phyloP scores from a whole-genome alignment of 257 asterid species.

The Penstemon eatonii region DNA sequence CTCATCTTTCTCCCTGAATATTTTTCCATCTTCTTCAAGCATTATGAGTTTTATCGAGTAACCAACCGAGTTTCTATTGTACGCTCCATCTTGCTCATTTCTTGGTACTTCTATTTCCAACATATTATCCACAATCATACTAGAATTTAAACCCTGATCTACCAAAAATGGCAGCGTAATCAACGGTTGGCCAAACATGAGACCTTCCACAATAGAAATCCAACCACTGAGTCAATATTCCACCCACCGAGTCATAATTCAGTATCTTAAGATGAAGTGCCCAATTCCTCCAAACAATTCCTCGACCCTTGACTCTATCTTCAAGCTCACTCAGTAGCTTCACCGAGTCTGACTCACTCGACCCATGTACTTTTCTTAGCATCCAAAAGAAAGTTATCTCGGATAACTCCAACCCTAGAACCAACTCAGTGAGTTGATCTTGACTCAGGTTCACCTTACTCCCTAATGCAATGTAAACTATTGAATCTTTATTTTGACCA shows the following conservation, averaged over 20 bases:
- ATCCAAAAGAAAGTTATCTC: background rate
- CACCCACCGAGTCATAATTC: conserved; percentile 47
- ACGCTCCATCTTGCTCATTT: conserved; percentile 34
- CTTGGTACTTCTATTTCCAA: conserved; percentile 25
- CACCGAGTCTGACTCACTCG: too few relatives aligned
- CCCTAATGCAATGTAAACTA: conserved; percentile 44
- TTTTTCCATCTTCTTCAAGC: conserved; percentile 27
- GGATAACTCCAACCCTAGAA: conserved; percentile 46
- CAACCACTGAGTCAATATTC: conserved; percentile 53
- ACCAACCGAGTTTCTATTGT: conserved; percentile 32
- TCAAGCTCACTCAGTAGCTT: too few relatives aligned
- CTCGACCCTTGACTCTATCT: too few relatives aligned
- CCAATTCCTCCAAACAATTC: background rate
- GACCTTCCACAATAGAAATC: conserved; percentile 41
- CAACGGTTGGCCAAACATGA: conserved; percentile 27
- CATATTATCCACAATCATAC: conserved; percentile 23
- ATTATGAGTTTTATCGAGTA: conserved; percentile 35
- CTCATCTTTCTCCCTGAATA: conserved; percentile 23
- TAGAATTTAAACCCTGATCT: conserved; percentile 31
- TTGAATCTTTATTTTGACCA: conserved; percentile 6
- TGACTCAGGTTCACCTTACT: conserved; percentile 38
- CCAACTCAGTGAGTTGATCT: conserved; percentile 37
- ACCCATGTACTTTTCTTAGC: too few relatives aligned
- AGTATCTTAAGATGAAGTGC: conserved; percentile 42
- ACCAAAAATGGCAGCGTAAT: conserved; percentile 38